phyloP scores from a whole-genome alignment of 2,329 filamentous ascomycete species.

The Venturia effusa region DNA sequence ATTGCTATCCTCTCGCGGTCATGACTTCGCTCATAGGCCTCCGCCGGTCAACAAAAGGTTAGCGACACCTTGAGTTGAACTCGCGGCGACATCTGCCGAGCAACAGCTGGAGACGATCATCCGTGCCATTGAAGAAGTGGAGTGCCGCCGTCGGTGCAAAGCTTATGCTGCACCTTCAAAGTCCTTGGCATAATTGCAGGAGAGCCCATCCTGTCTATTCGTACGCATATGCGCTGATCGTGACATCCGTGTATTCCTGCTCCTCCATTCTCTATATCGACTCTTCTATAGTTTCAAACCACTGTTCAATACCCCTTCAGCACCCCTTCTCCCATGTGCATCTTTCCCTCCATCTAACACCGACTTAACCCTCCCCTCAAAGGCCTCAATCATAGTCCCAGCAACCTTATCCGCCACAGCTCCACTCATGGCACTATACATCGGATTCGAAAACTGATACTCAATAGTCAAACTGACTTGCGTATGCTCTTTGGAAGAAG shows the following conservation, averaged over 20 bases:
- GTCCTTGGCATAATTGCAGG: too few species aligned
- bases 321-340: neutral
- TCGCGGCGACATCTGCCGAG: too few species aligned
- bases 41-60: too few species aligned
- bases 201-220: too few species aligned
- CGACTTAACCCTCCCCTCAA: constrained; percentile 61
- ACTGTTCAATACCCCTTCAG: neutral
- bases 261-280: neutral
- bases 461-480: constrained; percentile 66
- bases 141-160: too few species aligned
- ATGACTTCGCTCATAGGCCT: too few species aligned
- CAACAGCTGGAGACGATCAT: too few species aligned
- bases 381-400: constrained; percentile 82
- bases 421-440: constrained; percentile 72
- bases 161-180: too few species aligned
- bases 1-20: too few species aligned
- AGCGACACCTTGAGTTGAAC: too few species aligned
- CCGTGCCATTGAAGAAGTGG: too few species aligned
- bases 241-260: neutral
- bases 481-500: constrained; percentile 42
- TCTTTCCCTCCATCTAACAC: neutral
- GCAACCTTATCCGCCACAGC: constrained; percentile 78
- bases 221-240: neutral
- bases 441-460: constrained; percentile 79
- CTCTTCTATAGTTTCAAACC: neutral